phyloP scores from a whole-genome alignment of 345 rosid genomes.

The Ricinus communis region DNA sequence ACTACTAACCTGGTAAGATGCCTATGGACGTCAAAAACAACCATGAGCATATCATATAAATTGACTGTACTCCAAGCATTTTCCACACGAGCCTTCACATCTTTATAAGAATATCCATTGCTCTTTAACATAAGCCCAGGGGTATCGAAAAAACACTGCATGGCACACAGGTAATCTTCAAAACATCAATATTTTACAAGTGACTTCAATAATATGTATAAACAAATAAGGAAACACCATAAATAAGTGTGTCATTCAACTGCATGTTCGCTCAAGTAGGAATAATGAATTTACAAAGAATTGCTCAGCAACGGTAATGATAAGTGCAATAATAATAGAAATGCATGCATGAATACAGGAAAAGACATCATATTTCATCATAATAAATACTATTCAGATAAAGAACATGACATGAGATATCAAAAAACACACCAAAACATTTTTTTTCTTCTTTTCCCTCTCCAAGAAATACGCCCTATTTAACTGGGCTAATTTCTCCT shows the following conservation, averaged over 20 bases:
- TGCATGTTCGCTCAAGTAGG: neutral
- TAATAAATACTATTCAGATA: neutral
- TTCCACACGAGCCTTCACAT: slow-evolving; percentile 73
- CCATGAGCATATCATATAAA: slow-evolving; percentile 79
- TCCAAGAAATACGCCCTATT: neutral
- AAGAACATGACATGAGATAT: neutral
- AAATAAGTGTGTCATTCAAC: neutral
- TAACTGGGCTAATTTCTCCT: neutral
- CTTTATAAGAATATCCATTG: slow-evolving; percentile 70
- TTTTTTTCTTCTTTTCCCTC: no score
- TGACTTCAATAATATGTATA: neutral
- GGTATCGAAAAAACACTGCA: slow-evolving; percentile 93
- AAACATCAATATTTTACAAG: neutral
- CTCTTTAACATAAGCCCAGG: slow-evolving; percentile 75
- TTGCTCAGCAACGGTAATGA: neutral
- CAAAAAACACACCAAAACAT: neutral
- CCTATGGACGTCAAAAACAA: slow-evolving; percentile 88
- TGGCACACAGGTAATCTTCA: neutral
- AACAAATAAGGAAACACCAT: neutral
- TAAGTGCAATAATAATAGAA: neutral
- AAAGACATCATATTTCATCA: neutral
- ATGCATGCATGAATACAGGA: neutral
- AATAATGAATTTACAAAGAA: neutral
- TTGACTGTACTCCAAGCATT: slow-evolving; percentile 78
- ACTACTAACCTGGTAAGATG: slow-evolving; percentile 72